A percentile compares a stretch with the other conserved stretches of the same genome.
phyloP scores from a whole-genome alignment of 2,329 filamentous ascomycete genomes.

The Ophiostoma novo-ulmi region DNA sequence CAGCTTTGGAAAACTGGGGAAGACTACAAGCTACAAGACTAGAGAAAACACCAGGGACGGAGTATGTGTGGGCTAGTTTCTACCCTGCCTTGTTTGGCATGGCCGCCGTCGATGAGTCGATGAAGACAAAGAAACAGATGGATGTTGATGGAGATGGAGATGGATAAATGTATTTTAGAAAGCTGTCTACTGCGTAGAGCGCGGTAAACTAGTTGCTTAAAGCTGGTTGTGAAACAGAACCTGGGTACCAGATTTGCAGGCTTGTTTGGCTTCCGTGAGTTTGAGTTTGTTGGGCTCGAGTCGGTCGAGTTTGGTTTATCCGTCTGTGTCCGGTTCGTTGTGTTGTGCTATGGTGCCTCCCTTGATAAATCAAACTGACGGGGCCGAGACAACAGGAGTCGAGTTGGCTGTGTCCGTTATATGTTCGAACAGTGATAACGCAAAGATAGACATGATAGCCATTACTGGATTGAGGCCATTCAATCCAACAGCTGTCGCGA shows the following conservation, averaged over 20 bases:
- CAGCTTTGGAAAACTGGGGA: conserved; percentile 1
- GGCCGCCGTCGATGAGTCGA: neutral
- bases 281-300: neutral
- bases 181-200: neutral
- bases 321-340: neutral
- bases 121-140: neutral
- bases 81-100: conserved; percentile 2
- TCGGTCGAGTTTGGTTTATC: neutral
- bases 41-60: neutral
- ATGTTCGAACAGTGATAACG: neutral
- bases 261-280: neutral
- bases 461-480: neutral
- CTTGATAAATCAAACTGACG: neutral
- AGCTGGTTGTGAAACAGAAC: neutral
- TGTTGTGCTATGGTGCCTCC: neutral
- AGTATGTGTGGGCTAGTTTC: neutral
- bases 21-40: neutral
- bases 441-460: neutral
- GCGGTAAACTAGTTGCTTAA: neutral
- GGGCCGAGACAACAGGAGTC: neutral
- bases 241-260: too few species aligned
- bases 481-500: neutral
- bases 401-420: neutral
- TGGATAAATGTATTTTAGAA: neutral
- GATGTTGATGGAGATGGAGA: neutral